Conservation (phyloP, 164 flowering plant genomes). For the Berberis vulgaris region DNA sequence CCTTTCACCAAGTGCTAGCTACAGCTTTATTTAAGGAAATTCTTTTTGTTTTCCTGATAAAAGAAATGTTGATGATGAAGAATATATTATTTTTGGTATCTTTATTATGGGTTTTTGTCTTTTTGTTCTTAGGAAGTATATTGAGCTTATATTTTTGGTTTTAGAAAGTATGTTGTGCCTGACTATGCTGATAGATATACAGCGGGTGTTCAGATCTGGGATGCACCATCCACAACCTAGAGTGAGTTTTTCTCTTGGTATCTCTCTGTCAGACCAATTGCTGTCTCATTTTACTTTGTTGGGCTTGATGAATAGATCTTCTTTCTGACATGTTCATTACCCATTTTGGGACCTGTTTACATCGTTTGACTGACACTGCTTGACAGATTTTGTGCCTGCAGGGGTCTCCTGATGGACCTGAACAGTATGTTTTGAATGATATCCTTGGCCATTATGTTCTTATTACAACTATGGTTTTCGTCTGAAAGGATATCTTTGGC, state of each 20-base stretch:
- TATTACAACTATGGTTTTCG: constrained; percentile 2
- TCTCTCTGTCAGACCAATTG: neutral
- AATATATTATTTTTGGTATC: no score
- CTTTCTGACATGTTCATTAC: neutral
- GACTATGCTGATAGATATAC: constrained; percentile 53
- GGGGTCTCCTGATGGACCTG: constrained; percentile 97
- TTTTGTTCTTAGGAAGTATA: no score
- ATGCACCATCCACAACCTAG: constrained; percentile 87
- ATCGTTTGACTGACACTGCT: constrained; percentile 7
- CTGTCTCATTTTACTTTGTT: neutral
- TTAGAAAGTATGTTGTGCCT: constrained; percentile 27
- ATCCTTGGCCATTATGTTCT: constrained; percentile 3
- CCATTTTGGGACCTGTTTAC: neutral
- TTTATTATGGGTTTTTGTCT: no score
- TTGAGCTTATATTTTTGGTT: neutral
- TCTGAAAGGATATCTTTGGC: constrained; percentile 20
- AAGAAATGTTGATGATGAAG: no score
- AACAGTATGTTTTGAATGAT: constrained; percentile 53
- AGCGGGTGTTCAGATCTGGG: constrained; percentile 72
- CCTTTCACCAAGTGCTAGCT: no score
- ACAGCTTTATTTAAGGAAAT: no score
- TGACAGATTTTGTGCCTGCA: constrained; percentile 90
- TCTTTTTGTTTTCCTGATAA: no score
- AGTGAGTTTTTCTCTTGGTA: constrained; percentile 26
- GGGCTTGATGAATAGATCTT: neutral